Evolutionary conservation across 1,284 basidiomycete genomes (phyloP), one percentile per base, ranked within the genome.

Genomic region (Xanthoconium separans): DNA sequence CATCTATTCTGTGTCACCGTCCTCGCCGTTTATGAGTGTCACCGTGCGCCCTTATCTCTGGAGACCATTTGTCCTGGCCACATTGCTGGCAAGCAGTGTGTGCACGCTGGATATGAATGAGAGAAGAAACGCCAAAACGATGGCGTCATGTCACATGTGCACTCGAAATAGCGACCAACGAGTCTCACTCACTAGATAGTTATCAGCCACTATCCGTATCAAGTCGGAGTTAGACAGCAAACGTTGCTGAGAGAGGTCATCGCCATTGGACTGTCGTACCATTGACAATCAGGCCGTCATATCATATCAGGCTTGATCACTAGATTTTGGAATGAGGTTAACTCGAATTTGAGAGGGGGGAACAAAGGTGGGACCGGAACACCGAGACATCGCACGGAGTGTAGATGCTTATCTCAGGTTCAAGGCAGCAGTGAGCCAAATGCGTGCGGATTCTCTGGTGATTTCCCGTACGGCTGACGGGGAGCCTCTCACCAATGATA

Each of bases 11-110:
- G 48, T 30, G 61, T 63, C 49, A 57, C 24, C 24, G 24, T 49
- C 20, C n/a, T 46, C 22, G 5, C 36, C 27, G n/a, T 44, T 48
- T 30, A 60, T 57, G 37, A 44, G 30, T 41, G 8, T 1, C 24
- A 24, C 24, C 24, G 3, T 24, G 6, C 48, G n/a, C n/a, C n/a
- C n/a, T 50, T 66, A 66, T 65, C 59, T 52, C 36, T 33, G 46
- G 24, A 42, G n/a, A 39, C 18, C 16, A 34, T 42, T 41, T 33
- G 27, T 42, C 45, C 39, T 54, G 33, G 18, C 54, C 15, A 39
- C 34, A 44, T 22, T 22, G 20, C 22, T 30, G 48, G 20, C 22
- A 39, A 24, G 42, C 20, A 39, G 42, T 31, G 22, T 18, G 8
- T 15, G 30, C 47, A 58, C 12, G 13, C 13, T 52, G 46, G 44